phyloP scores from a whole-genome alignment of 768 basidiomycete genomes.

The Xerocomellus dryophilus region DNA sequence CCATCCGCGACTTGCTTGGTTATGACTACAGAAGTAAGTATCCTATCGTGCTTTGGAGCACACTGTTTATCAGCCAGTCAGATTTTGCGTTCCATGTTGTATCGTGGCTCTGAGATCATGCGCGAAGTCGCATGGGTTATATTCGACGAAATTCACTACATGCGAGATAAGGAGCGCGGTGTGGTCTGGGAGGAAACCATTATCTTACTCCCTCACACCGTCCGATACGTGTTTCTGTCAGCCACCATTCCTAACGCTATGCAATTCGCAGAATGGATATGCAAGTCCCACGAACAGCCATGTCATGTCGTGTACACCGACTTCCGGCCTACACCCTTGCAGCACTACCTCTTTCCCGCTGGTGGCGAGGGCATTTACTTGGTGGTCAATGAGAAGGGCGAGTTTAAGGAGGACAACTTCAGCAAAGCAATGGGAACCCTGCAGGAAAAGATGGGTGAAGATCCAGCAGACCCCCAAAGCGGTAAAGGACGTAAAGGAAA shows the following conservation, averaged over 20 bases:
- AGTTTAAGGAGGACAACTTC: constrained; percentile 97
- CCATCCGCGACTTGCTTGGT: constrained; percentile 95
- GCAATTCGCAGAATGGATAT: constrained; percentile 99
- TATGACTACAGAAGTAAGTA: constrained; percentile 94
- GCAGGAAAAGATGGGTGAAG: constrained; percentile 80
- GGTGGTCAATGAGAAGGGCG: constrained; percentile 98
- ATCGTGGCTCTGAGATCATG: constrained; percentile 98
- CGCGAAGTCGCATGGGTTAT: constrained; percentile 99
- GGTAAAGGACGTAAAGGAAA: constrained; percentile 93
- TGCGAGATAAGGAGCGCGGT: constrained; percentile 98
- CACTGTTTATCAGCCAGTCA: constrained; percentile 29
- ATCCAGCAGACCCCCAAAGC: constrained; percentile 81
- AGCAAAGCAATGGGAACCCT: constrained; percentile 96
- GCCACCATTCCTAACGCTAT: constrained; percentile 99
- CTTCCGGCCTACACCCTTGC: constrained; percentile 95
- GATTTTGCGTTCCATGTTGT: constrained; percentile 98
- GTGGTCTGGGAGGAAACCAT: constrained; percentile 99
- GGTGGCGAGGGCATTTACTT: constrained; percentile 97
- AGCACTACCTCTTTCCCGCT: constrained; percentile 96
- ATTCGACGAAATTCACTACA: constrained; percentile 99
- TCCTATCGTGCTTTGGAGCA: neutral
- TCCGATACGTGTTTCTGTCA: constrained; percentile 97
- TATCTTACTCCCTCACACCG: constrained; percentile 92
- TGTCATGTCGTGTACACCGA: constrained; percentile 99
- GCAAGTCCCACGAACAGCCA: constrained; percentile 93